phyloP scores from a whole-genome alignment of 129 eudicot genomes.

The Pulicaria dysenterica region DNA sequence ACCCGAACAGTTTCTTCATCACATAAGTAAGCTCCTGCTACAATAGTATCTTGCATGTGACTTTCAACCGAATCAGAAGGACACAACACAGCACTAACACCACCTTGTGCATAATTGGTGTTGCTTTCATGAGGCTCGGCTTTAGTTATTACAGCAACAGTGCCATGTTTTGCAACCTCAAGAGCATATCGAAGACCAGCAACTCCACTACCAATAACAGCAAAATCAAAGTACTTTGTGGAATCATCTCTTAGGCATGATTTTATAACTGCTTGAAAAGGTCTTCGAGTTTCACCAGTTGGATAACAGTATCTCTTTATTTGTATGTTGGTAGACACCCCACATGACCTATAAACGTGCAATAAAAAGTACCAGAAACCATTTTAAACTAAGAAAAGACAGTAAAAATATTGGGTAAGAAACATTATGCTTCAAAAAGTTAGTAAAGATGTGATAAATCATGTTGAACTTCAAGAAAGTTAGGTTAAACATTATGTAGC shows the following conservation, averaged over 20 bases:
- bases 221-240: conserved; percentile 74
- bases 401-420: neutral
- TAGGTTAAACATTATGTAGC: neutral
- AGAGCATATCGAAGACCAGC: conserved; percentile 99
- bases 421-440: neutral
- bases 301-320: conserved; percentile 34
- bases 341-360: conserved; percentile 54
- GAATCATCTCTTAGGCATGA: conserved; percentile 55
- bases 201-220: conserved; percentile 95
- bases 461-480: neutral
- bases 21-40: conserved; percentile 95
- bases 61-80: conserved; percentile 90
- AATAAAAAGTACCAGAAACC: neutral
- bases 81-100: conserved; percentile 93
- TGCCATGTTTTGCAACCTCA: conserved; percentile 93
- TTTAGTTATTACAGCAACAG: conserved; percentile 89
- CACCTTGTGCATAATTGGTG: conserved; percentile 98
- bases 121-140: conserved; percentile 99
- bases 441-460: neutral
- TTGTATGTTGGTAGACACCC: conserved; percentile 45
- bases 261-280: conserved; percentile 31
- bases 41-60: conserved; percentile 95
- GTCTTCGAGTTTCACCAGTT: conserved; percentile 33
- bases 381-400: neutral
- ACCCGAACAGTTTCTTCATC: conserved; percentile 98